Base-by-base conservation (phyloP, 768 basidiomycete genomes). In the Suillus hirtellus region DNA sequence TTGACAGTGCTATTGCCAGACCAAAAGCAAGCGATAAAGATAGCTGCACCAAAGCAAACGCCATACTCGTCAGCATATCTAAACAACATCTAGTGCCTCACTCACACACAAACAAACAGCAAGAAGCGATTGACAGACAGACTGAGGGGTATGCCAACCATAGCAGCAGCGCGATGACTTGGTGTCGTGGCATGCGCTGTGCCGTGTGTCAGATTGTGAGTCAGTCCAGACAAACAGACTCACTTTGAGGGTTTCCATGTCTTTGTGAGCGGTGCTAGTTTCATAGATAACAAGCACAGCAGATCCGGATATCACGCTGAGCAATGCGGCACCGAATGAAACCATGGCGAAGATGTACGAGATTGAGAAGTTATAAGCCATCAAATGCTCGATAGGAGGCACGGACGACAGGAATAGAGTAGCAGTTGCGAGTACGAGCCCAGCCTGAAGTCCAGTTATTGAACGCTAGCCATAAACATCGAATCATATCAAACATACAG, bases 221-320 rank as follows among this genome's bases (percentile, higher is more conserved):
- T 6, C 24, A 42, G 3, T 9, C 2, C 3, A 19, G 56, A 42
- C 6, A 42, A 58, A 12, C 17, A 1, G 17, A 42, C 56, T 42
- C 40, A 58, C 56, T 10, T 27, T 58, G 24, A 58, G 56, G 5
- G 17, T 27, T 19, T 27, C 56, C 56, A 58, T 58, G 17, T 58
- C 56, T 27, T 58, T 19, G 10, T 58, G 40, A 42, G 40, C 27
- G 40, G 35, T 37, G 6, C 38, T 42, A 19, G 56, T 58, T 40
- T 58, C 56, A 19, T 58, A 58, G 17, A 58, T 58, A 17, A 58
- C 9, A 11, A 58, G 40, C 24, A 58, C 56, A 5, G 56, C 38
- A 19, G 56, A 40, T 58, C 56, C 56, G 7, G 56, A 42, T 42
- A 58, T 58, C 17, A 58, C 56, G 27, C 56, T 58, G 35, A 58